Evolutionary conservation across 2,329 filamentous ascomycete genomes (phyloP).

Genomic region (Ilyonectria sp.): DNA sequence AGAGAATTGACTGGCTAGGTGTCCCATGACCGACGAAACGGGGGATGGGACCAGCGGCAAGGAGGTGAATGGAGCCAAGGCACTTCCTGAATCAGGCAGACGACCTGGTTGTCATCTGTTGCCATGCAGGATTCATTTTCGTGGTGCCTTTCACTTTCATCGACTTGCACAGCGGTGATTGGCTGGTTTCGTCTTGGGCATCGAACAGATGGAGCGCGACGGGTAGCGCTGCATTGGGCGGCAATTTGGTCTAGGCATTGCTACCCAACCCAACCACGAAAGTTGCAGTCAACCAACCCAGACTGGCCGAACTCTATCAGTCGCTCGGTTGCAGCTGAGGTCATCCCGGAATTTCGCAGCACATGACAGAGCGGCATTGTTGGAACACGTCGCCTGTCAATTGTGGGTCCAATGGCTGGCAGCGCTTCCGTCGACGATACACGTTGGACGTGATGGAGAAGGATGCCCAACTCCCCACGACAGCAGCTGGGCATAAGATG

Average conservation of each 20-base stretch:
- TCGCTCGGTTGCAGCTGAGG: conserved; percentile 44
- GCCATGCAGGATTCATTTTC: conserved; percentile 32
- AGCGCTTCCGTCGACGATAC: conserved; percentile 23
- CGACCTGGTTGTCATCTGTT: conserved; percentile 29
- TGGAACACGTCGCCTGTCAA: conserved; percentile 48
- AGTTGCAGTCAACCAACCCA: conserved; percentile 25
- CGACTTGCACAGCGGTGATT: conserved; percentile 39
- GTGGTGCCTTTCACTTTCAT: conserved; percentile 36
- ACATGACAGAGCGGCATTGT: conserved; percentile 40
- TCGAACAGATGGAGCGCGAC: conserved; percentile 43
- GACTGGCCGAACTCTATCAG: conserved; percentile 23
- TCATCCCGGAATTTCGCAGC: conserved; percentile 39
- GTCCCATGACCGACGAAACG: conserved; percentile 16
- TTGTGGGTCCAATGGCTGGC: conserved; percentile 36
- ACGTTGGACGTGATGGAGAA: conserved; percentile 34
- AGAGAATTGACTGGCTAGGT: conserved; percentile 14
- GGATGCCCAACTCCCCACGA: conserved; percentile 43
- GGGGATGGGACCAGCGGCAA: conserved; percentile 16
- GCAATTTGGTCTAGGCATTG: conserved; percentile 56
- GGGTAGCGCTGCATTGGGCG: conserved; percentile 51
- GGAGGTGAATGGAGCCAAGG: conserved; percentile 22
- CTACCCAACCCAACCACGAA: conserved; percentile 54
- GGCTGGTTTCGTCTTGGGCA: conserved; percentile 44
- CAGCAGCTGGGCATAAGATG: conserved; percentile 40
- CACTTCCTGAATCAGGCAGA: conserved; percentile 31